Percentiles rank a stretch among this genome's conserved stretches.
Conservation (phyloP, 2,329 filamentous ascomycete genomes). For the Tolypocladium nubicola region DNA sequence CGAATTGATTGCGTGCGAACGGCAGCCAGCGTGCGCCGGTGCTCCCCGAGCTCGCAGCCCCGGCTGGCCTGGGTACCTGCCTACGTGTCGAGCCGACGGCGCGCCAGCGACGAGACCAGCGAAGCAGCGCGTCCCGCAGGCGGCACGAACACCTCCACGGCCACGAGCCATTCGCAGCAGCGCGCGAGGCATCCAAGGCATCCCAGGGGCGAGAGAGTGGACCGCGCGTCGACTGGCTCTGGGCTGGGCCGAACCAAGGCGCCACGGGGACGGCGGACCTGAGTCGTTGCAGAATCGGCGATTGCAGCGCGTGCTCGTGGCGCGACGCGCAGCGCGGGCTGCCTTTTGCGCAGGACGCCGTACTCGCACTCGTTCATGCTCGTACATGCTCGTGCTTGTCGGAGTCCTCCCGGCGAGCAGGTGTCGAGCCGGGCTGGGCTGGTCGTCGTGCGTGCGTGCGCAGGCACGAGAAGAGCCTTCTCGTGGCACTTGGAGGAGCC, state of each 20-base stretch:
- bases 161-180: background rate
- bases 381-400: background rate
- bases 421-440: background rate
- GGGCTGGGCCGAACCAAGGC: background rate
- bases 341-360: background rate
- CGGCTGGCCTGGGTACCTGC: background rate
- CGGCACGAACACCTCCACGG: background rate
- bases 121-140: background rate
- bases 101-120: background rate
- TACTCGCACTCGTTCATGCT: no score
- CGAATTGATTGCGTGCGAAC: background rate
- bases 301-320: background rate
- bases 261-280: background rate
- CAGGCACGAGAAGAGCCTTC: background rate
- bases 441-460: no score
- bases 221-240: background rate
- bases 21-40: background rate
- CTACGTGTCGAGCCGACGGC: background rate
- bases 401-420: background rate
- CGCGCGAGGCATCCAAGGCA: background rate
- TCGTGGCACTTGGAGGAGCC: background rate
- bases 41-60: background rate
- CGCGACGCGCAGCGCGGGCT: background rate
- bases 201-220: background rate
- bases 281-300: background rate